phyloP scores from a whole-genome alignment of 2,329 filamentous ascomycete genomes.

The Pseudogymnoascus sp. region DNA sequence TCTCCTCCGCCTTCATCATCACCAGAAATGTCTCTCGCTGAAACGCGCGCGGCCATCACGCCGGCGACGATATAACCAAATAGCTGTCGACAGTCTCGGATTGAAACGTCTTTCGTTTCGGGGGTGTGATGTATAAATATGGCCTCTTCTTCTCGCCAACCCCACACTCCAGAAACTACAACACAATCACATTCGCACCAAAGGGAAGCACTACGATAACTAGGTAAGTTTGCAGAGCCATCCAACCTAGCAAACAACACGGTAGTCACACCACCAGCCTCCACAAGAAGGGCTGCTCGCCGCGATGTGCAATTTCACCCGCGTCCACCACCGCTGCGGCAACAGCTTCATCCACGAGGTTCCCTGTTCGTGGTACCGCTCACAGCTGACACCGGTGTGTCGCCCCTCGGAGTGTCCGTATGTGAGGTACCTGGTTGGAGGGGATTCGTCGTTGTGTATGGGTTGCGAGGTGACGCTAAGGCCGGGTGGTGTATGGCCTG shows the following conservation, averaged over 20 bases:
- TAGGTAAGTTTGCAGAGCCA: background rate
- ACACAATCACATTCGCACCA: background rate
- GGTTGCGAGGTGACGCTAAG: background rate
- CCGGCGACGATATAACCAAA: background rate
- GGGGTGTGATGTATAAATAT: background rate
- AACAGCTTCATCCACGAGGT: background rate
- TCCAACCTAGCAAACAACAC: background rate
- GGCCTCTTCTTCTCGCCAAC: background rate
- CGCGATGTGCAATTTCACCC: background rate
- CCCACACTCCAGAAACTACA: background rate
- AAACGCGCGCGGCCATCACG: background rate
- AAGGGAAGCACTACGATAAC: background rate
- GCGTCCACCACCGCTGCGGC: background rate
- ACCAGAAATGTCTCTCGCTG: background rate
- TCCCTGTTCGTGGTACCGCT: background rate
- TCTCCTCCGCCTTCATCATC: background rate
- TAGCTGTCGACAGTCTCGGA: background rate
- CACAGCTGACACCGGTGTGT: background rate
- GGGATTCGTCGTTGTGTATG: background rate
- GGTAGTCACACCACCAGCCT: no score
- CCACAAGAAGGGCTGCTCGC: background rate
- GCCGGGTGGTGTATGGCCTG: background rate
- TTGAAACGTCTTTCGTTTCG: background rate
- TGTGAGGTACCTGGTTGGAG: background rate
- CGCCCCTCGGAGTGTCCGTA: background rate